Conservation (phyloP, 441 rosid species). For the Adansonia grandidieri region DNA sequence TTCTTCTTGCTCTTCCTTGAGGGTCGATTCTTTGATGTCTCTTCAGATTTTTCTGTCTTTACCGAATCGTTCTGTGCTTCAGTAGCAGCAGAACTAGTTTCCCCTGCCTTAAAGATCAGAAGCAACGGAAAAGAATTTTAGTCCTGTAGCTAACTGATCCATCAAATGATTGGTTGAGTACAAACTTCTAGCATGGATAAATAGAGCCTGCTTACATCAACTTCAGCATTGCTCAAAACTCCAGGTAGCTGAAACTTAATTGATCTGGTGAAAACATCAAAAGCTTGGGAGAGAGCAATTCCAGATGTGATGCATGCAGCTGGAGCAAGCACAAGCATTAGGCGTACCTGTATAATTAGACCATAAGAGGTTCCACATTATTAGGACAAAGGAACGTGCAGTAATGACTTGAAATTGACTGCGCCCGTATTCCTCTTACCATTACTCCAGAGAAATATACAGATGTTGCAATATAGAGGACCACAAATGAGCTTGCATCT, state of each 20-base stretch:
- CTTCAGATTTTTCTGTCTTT: slow-evolving; percentile 62
- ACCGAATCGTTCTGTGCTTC: slow-evolving; percentile 51
- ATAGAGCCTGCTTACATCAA: slow-evolving; percentile 54
- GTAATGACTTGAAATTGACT: not conserved
- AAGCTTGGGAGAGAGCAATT: slow-evolving; percentile 96
- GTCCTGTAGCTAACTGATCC: slow-evolving; percentile 26
- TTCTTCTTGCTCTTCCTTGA: slow-evolving; percentile 88
- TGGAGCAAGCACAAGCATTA: slow-evolving; percentile 99
- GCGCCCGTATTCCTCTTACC: slow-evolving; percentile 54
- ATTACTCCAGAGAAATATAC: slow-evolving; percentile 99
- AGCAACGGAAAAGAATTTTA: slow-evolving; percentile 31
- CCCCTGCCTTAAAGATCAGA: slow-evolving; percentile 67
- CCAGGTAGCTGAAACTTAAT: slow-evolving; percentile 86
- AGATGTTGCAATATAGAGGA: slow-evolving; percentile 92
- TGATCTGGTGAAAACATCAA: slow-evolving; percentile 85
- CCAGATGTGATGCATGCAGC: slow-evolving; percentile 99
- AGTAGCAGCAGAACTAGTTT: slow-evolving; percentile 47
- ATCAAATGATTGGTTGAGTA: slow-evolving; percentile 28
- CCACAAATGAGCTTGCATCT: slow-evolving; percentile 93
- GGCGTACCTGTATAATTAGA: slow-evolving; percentile 74
- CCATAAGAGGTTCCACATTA: slow-evolving; percentile 29
- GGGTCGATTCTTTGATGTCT: slow-evolving; percentile 57
- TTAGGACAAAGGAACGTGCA: slow-evolving; percentile 1
- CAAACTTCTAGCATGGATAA: slow-evolving; percentile 15
- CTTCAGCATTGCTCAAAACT: slow-evolving; percentile 41